phyloP scores from a whole-genome alignment of 2,329 filamentous ascomycete genomes.

The Neofusicoccum laricinum region DNA sequence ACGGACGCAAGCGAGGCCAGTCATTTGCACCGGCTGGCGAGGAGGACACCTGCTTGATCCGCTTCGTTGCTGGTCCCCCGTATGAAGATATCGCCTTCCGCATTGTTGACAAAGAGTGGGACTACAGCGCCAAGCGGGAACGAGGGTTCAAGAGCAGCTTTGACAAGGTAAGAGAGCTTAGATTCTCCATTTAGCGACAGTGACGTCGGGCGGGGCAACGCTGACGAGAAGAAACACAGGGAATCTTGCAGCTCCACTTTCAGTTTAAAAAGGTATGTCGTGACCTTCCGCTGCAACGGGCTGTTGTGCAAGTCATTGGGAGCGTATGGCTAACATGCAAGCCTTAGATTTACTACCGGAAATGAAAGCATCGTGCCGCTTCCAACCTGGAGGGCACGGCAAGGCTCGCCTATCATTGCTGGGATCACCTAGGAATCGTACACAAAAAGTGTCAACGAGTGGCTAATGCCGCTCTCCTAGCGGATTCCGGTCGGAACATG shows the following conservation, averaged over 20 bases:
- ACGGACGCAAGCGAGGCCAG: constrained; percentile 83
- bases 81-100: constrained; percentile 97
- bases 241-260: constrained; percentile 93
- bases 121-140: constrained; percentile 93
- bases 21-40: constrained; percentile 91
- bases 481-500: not conserved
- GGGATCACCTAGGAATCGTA: not conserved
- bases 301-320: not conserved
- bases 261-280: constrained; percentile 89
- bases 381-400: not conserved
- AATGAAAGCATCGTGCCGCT: constrained; percentile 25
- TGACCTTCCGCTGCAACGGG: not conserved
- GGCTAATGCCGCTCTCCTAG: not conserved
- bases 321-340: constrained; percentile 21
- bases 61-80: constrained; percentile 90
- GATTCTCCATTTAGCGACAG: not conserved
- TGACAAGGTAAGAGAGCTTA: constrained; percentile 72
- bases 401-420: not conserved
- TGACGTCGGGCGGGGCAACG: constrained; percentile 12
- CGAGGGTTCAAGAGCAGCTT: constrained; percentile 95
- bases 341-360: constrained; percentile 47
- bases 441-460: not conserved
- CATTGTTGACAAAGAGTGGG: constrained; percentile 98
- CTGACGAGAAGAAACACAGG: constrained; percentile 52
- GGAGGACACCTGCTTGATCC: constrained; percentile 94